phyloP scores from a whole-genome alignment of 495 filamentous ascomycete species.

The Penicillium subrubescens region DNA sequence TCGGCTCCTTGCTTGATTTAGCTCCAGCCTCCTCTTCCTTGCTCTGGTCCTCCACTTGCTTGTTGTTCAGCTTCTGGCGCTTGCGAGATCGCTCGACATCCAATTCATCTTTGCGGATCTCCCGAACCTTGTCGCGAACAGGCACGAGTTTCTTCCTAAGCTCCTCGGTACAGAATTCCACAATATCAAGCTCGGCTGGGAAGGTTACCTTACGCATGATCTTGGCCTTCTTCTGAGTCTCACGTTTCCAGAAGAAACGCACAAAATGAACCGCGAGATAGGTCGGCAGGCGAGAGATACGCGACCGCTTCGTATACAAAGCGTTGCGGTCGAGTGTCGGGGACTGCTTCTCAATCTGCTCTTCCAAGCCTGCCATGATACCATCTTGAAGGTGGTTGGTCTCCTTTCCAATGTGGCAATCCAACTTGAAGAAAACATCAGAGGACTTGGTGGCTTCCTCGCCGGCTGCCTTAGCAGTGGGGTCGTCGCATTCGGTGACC shows the following conservation, averaged over 20 bases:
- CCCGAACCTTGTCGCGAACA: slow-evolving; percentile 90
- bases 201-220: slow-evolving; percentile 99
- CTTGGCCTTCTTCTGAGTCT: slow-evolving; percentile 96
- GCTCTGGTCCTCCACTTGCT: slow-evolving; percentile 54
- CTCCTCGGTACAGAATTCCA: slow-evolving; percentile 94
- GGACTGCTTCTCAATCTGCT: slow-evolving; percentile 89
- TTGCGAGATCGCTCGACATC: slow-evolving; percentile 87
- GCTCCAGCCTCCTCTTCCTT: slow-evolving; percentile 43
- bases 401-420: slow-evolving; percentile 85
- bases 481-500: slow-evolving; percentile 79
- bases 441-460: slow-evolving; percentile 67
- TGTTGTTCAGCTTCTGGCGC: slow-evolving; percentile 75
- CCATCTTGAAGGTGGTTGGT: slow-evolving; percentile 92
- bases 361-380: slow-evolving; percentile 74
- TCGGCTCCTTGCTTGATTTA: slow-evolving; percentile 39
- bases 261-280: slow-evolving; percentile 97
- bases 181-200: slow-evolving; percentile 85
- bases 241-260: slow-evolving; percentile 95
- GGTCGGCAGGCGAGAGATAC: slow-evolving; percentile 86
- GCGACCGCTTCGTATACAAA: slow-evolving; percentile 85
- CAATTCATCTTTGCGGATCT: slow-evolving; percentile 90
- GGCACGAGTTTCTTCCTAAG: slow-evolving; percentile 81
- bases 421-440: slow-evolving; percentile 87
- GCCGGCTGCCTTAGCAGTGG: slow-evolving; percentile 70
- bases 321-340: slow-evolving; percentile 74